Base-by-base conservation (phyloP, 2,329 filamentous ascomycete genomes). In the Aureobasidium sp. region DNA sequence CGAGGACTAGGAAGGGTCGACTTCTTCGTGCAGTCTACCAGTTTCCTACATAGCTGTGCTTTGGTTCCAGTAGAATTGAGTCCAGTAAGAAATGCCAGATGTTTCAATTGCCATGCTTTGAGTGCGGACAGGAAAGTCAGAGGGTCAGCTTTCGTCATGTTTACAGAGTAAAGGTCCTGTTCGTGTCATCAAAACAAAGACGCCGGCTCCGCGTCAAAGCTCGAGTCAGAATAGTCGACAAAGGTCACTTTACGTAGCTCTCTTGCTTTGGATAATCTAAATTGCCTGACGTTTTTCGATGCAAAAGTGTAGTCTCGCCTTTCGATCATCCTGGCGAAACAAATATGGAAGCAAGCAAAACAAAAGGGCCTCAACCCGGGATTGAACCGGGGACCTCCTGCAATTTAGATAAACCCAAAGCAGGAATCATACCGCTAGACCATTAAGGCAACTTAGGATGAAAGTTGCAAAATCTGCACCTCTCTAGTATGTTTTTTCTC, bases 21-120 rank as follows among this genome's bases (percentile, higher is more conserved):
- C 77, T 75, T 59, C 69, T 34, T 75, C 61, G 52, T 24, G 43
- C 34, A 13, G 36, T 41, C 20, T 13, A 39, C 68, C 20, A 90
- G 75, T 0, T 82, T 79, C n/a, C 75, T 67, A 12, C 78, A 69
- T 4, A 90, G 77, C 13, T 77, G 73, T 0, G 77, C 65, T 69
- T 90, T 90, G 4, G 80, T 83, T 5, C 87, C 87, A 0, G 82
- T 78, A 1, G 76, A 79, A 27, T 80, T 76, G 39, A 85, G 78
- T 9, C 87, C 87, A 62, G 84, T 87, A 64, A 80, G 78, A 61
- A 79, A 79, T 5, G 87, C 84, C 41, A 90, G 72, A 39, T 78
- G 75, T 69, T 85, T 84, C 26, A 90, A 75, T 51, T 84, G 76
- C 46, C 75, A 71, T 34, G 76, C 70, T 69, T 83, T 86, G 34